Evolutionary conservation across 1,284 basidiomycete genomes (phyloP), one percentile per base, ranked within the genome.

Genomic region (Agroathelia rolfsii): DNA sequence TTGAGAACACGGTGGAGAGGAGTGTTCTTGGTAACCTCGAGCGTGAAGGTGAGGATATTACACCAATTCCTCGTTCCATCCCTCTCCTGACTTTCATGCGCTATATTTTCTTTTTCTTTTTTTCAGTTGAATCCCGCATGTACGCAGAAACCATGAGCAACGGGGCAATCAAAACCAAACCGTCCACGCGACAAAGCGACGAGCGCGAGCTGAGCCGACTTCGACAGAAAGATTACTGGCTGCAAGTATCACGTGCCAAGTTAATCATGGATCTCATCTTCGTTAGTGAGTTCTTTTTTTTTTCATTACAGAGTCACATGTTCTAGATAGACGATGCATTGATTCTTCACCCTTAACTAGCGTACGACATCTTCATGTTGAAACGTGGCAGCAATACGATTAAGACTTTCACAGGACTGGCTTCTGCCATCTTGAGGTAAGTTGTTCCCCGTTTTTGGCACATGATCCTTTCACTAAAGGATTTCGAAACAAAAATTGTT

Each of bases 231-330:
- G 74, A 72, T 44, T 76, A 78, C 49, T 87, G 83, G 83, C 58
- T 87, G 32, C 71, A 72, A 41, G 54, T 82, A 26, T 68, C 76
- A 17, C 59, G 77, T 34, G 58, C 64, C 35, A 87, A 87, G 59
- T 59, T 87, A 38, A 45, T 71, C 19, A 83, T 86, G 78, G 83
- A 87, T 53, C 57, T 87, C 38, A 68, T 85, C 42, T 87, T 86
- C 54, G 83, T 85, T 50, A 84, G 83, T 87, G 49, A 61, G 83
- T 72, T 10, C 17, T 34, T 3, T 8, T 17, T 25, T 23, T 10
- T 9, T 28, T 20, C 16, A 32, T 28, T 10, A 2, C 18, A 21
- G 24, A 27, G n/a, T 16, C 17, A 6, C 8, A 6, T 24, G 3
- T n/a, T 4, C 33, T 18, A 14, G 12, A 11, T n/a, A 14, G 20